Evolutionary conservation across 2,329 filamentous ascomycete genomes (phyloP).

Genomic region (Rachicladosporium sp.): DNA sequence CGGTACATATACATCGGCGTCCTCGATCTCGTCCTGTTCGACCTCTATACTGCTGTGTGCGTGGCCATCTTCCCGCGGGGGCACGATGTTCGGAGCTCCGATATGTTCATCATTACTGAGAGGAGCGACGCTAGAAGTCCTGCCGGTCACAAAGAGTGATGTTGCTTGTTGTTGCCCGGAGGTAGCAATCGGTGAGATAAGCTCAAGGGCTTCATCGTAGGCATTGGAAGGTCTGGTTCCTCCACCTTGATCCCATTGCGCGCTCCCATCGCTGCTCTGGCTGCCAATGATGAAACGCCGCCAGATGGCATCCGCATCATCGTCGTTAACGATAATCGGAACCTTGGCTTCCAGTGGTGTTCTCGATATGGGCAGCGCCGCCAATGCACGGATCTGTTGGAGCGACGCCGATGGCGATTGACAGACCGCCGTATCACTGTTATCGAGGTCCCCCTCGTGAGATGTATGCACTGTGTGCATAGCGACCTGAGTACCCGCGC

Average conservation of each 20-base stretch:
- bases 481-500: too few relatives aligned
- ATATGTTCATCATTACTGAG: not conserved
- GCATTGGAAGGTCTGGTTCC: constrained; percentile 5
- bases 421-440: not conserved
- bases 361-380: not conserved
- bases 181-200: constrained; percentile 7
- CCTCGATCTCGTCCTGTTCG: not conserved
- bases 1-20: not conserved
- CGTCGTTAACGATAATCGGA: not conserved
- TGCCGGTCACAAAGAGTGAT: not conserved
- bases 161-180: not conserved
- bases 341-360: not conserved
- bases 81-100: not conserved
- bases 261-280: constrained; percentile 7
- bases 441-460: not conserved
- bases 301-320: constrained; percentile 15
- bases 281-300: constrained; percentile 13
- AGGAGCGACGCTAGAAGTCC: not conserved
- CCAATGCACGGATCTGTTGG: constrained; percentile 2
- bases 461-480: not conserved
- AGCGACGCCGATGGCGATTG: constrained; percentile 6
- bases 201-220: constrained; percentile 7
- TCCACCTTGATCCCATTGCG: not conserved
- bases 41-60: not conserved
- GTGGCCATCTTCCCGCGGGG: too few relatives aligned